Evolutionary conservation across 2,329 filamentous ascomycete genomes (phyloP).

Genomic region (Nigrospora sphaerica): DNA sequence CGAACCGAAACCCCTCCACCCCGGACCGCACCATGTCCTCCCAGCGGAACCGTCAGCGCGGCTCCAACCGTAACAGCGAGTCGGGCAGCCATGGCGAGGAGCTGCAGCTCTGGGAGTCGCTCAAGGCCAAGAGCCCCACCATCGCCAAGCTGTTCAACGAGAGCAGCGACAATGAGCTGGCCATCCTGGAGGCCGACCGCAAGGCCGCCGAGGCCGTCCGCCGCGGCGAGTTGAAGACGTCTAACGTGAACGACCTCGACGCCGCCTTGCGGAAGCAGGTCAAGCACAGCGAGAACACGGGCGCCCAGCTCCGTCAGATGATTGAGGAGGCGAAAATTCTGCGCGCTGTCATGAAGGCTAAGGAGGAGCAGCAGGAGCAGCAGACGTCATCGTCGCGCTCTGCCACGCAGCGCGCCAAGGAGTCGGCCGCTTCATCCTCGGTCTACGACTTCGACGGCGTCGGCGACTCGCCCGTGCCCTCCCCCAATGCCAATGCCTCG

Average conservation of each 20-base stretch:
- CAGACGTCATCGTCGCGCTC: conserved; percentile 13
- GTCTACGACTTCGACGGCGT: conserved; percentile 36
- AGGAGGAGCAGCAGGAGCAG: conserved; percentile 27
- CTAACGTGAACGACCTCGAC: conserved; percentile 11
- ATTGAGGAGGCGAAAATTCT: conserved; percentile 31
- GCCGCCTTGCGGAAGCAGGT: too few relatives aligned
- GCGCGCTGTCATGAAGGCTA: conserved; percentile 30
- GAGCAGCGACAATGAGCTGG: conserved; percentile 29
- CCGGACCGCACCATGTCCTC: conserved; percentile 15
- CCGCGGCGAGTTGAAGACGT: too few relatives aligned
- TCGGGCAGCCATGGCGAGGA: conserved; percentile 33
- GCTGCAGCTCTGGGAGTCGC: conserved; percentile 30
- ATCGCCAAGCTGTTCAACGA: conserved; percentile 30
- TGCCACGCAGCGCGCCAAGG: conserved; percentile 18
- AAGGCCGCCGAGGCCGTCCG: conserved; percentile 21
- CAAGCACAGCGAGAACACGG: conserved; percentile 8
- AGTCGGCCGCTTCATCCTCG: conserved; percentile 18
- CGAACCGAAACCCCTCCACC: too few relatives aligned
- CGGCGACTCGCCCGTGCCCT: conserved; percentile 34
- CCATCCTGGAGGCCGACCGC: conserved; percentile 31
- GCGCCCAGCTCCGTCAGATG: conserved; percentile 19
- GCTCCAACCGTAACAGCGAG: conserved; percentile 28
- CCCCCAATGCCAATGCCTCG: conserved; percentile 26
- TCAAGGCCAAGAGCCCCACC: conserved; percentile 27
- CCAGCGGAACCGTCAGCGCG: conserved; percentile 22